These are phyloP conservation scores for Amaranthus hypochondriacus DNA, from an alignment of 148 eudicot species.

Conservation along the genomic window DNA sequence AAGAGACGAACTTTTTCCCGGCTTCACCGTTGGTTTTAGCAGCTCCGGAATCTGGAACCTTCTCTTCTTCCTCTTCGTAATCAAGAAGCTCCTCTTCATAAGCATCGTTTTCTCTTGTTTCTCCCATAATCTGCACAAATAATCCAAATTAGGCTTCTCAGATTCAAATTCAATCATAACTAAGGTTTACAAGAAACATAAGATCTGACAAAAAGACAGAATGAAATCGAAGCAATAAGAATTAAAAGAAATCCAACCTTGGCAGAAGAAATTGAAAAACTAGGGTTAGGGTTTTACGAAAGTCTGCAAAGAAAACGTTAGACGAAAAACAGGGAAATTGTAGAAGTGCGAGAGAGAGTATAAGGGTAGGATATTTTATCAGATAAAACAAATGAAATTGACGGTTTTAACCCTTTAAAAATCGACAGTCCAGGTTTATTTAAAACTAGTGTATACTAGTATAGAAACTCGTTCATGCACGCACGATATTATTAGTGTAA, in stretches of 20 bases:
- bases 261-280: not conserved
- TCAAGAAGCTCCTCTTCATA: constrained; percentile 63
- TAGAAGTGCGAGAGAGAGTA: constrained; percentile 10
- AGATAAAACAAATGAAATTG: not conserved
- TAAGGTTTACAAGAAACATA: not conserved
- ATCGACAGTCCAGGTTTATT: too few species aligned
- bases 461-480: too few species aligned
- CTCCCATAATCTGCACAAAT: constrained; percentile 34
- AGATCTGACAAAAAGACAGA: not conserved
- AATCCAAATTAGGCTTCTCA: constrained; percentile 18
- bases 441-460: too few species aligned
- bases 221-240: too few species aligned
- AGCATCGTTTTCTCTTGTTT: constrained; percentile 46
- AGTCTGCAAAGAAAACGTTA: constrained; percentile 26
- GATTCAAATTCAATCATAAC: not conserved
- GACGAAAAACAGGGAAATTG: constrained; percentile 23
- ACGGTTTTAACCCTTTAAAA: constrained; percentile 17
- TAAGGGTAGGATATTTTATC: too few species aligned
- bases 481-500: too few species aligned
- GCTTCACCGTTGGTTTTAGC: constrained; percentile 48
- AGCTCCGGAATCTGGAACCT: constrained; percentile 39
- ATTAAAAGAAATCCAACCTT: constrained; percentile 20
- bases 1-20: constrained; percentile 39
- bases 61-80: constrained; percentile 58
- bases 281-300: constrained; percentile 32